These are phyloP conservation scores for Benincasa hispida DNA, from an alignment of 306 rosid genomes.

Conservation along the genomic window DNA sequence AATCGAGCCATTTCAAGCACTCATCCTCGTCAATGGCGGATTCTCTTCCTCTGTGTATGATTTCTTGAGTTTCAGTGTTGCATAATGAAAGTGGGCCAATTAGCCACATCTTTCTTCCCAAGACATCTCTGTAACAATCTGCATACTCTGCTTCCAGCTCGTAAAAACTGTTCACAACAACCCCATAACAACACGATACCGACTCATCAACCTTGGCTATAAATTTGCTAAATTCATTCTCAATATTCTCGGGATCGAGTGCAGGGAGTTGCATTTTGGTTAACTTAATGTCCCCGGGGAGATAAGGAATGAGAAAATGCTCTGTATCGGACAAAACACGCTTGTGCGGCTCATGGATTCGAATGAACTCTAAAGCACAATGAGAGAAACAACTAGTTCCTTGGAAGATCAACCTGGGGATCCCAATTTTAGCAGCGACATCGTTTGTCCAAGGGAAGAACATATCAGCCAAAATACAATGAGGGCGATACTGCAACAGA, in stretches of 20 bases:
- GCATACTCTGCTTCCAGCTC: constrained; percentile 15
- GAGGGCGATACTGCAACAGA: constrained; percentile 18
- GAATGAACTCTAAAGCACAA: constrained; percentile 11
- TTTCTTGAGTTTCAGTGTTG: constrained; percentile 4
- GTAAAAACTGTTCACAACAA: constrained; percentile 16
- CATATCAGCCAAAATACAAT: constrained; percentile 32
- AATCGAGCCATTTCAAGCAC: constrained; percentile 23
- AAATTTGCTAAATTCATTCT: neutral
- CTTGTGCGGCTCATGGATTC: constrained; percentile 27
- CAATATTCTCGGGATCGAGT: neutral
- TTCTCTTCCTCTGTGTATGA: constrained; percentile 5
- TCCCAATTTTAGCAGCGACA: constrained; percentile 28
- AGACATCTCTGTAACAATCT: neutral
- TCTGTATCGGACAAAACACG: constrained; percentile 23
- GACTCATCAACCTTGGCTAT: neutral
- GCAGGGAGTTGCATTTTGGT: constrained; percentile 23
- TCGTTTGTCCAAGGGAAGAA: constrained; percentile 34
- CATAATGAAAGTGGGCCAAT: constrained; percentile 18
- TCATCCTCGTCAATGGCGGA: constrained; percentile 6
- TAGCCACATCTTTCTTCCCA: constrained; percentile 14
- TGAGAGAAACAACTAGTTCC: constrained; percentile 34
- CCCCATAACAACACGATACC: neutral
- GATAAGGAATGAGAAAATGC: constrained; percentile 26
- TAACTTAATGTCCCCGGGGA: constrained; percentile 28
- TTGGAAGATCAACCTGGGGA: constrained; percentile 46